Conservation (phyloP, 2,329 filamentous ascomycete genomes). For the Dactylellina cionopaga region DNA sequence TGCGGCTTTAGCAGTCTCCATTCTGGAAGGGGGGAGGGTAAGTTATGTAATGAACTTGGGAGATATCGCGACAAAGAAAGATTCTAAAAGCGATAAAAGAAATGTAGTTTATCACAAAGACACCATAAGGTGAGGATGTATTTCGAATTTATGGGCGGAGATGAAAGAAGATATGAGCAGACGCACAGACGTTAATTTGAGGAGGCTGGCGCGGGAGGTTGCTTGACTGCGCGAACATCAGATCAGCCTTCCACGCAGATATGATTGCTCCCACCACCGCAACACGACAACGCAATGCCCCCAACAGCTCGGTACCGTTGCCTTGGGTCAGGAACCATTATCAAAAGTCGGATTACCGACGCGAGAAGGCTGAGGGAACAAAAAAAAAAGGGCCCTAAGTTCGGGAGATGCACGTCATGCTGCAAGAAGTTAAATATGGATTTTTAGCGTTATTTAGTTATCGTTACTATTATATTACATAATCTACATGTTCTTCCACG, state of each 20-base stretch:
- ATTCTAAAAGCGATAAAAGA: not conserved
- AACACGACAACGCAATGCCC: slow-evolving; percentile 36
- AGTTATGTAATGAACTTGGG: not conserved
- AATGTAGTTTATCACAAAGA: not conserved
- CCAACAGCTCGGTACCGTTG: slow-evolving; percentile 2
- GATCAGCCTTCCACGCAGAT: not conserved
- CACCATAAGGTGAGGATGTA: not conserved
- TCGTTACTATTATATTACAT: not conserved
- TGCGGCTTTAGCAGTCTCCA: slow-evolving; percentile 23
- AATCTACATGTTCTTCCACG: slow-evolving; percentile 43
- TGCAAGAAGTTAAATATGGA: not conserved
- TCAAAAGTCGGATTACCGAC: too few species aligned
- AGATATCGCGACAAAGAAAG: not conserved
- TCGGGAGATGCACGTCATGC: not conserved
- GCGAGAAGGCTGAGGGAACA: too few species aligned
- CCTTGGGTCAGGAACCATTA: slow-evolving; percentile 6
- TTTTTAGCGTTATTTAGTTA: not conserved
- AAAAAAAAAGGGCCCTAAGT: not conserved
- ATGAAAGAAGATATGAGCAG: not conserved
- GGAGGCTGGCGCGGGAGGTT: slow-evolving; percentile 40
- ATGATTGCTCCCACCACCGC: slow-evolving; percentile 12
- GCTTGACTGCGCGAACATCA: slow-evolving; percentile 5
- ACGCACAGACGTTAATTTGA: slow-evolving; percentile 21
- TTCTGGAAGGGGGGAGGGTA: not conserved
- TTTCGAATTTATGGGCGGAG: not conserved